These are phyloP conservation scores for Zanthoxylum bungeanum DNA, from an alignment of 345 rosid genomes.

Conservation along the genomic window DNA sequence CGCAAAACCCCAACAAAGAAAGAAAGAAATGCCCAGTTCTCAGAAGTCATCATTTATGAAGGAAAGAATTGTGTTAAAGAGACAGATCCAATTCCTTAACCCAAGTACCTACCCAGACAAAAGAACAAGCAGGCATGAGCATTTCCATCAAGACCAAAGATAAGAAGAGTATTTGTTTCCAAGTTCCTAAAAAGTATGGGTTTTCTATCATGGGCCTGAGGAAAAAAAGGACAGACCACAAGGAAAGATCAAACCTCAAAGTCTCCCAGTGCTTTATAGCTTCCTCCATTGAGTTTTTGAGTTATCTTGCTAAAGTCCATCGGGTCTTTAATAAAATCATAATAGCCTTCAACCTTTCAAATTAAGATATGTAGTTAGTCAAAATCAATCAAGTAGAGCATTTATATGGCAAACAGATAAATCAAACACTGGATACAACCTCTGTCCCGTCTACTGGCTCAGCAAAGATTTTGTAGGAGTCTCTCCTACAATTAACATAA, in stretches of 20 bases:
- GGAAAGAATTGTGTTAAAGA: not conserved
- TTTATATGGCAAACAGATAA: not conserved
- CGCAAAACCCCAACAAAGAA: not conserved
- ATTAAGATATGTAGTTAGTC: slow-evolving; percentile 10
- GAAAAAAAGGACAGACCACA: not conserved
- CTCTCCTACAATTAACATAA: slow-evolving; percentile 26
- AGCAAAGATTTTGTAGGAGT: slow-evolving; percentile 19
- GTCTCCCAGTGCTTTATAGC: slow-evolving; percentile 21
- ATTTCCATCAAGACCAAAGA: slow-evolving; percentile 5
- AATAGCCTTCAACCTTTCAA: slow-evolving; percentile 29
- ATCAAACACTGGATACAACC: slow-evolving; percentile 18
- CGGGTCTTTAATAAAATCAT: slow-evolving; percentile 29
- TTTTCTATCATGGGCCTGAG: not conserved
- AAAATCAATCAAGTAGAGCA: not conserved
- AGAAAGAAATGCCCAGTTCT: not conserved
- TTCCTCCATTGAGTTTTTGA: slow-evolving; percentile 24
- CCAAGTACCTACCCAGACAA: not conserved
- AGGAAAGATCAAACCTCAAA: slow-evolving; percentile 29
- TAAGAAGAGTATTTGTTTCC: not conserved
- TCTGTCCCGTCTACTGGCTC: slow-evolving; percentile 28
- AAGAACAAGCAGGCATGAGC: not conserved
- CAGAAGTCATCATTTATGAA: not conserved
- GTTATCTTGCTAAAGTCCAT: slow-evolving; percentile 35
- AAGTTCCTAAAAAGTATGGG: slow-evolving; percentile 3
- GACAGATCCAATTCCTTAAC: not conserved